Evolutionary conservation across 2,329 filamentous ascomycete genomes (phyloP), one percentile per base, ranked within the genome.

Genomic region (Cytospora leucostoma): DNA sequence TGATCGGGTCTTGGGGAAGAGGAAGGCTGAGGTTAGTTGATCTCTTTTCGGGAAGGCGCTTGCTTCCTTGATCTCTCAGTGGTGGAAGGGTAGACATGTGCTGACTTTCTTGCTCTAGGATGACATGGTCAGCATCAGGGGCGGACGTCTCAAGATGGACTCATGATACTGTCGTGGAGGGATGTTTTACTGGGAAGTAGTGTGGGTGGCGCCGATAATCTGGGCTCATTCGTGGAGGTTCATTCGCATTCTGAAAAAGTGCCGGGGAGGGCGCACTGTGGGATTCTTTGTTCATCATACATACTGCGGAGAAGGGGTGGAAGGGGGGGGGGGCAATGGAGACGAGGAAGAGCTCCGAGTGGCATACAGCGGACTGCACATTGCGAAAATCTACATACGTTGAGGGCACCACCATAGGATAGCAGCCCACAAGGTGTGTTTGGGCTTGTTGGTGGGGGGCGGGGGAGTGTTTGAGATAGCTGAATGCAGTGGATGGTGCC

Each of bases 1-100:
- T 1, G 88, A 90, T 71, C 85, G 84, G 15, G 80, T 90, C 34
- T 73, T 91, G 68, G 89, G 89, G 56, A 93, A 93, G 76, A 80
- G 90, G 66, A 93, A 93, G 75, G 89, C 89, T 56, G 89, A 91
- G 78, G 85, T 84, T 69, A 78, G 79, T 76, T 59, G 27, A 27
- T 27, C 27, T 27, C 27, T 27, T 27, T 27, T n/a, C n/a, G n/a
- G n/a, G n/a, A n/a, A n/a, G n/a, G n/a, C n/a, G n/a, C n/a, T n/a
- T n/a, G n/a, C n/a, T n/a, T n/a, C n/a, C n/a, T n/a, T n/a, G n/a
- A n/a, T n/a, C n/a, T n/a, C n/a, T n/a, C n/a, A n/a, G n/a, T n/a
- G n/a, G n/a, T n/a, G n/a, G n/a, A n/a, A n/a, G n/a, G n/a, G n/a
- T n/a, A n/a, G n/a, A n/a, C n/a, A n/a, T n/a, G n/a, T 63, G 52